These are phyloP conservation scores for Tricholoma terreum DNA, from an alignment of 768 basidiomycete species.

Conservation along the genomic window DNA sequence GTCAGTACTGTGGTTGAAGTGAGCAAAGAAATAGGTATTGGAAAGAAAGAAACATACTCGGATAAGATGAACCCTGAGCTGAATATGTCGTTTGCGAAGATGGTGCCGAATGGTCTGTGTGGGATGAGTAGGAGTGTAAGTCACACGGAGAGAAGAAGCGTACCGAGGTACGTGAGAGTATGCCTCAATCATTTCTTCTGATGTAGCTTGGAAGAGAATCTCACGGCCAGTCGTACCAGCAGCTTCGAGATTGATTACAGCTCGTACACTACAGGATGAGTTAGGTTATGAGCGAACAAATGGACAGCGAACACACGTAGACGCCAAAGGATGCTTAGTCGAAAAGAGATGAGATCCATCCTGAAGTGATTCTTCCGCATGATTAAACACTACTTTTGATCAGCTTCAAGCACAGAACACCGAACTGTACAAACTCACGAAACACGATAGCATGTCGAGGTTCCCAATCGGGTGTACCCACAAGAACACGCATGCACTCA, in stretches of 20 bases:
- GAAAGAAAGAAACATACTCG: slow-evolving; percentile 53
- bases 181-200: slow-evolving; percentile 90
- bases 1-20: slow-evolving; percentile 63
- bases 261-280: slow-evolving; percentile 58
- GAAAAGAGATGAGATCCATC: slow-evolving; percentile 93
- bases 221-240: slow-evolving; percentile 87
- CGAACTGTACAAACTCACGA: slow-evolving; percentile 45
- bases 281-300: neutral
- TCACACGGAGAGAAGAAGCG: neutral
- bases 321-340: slow-evolving; percentile 76
- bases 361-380: slow-evolving; percentile 93
- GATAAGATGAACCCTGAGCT: slow-evolving; percentile 86
- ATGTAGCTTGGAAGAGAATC: slow-evolving; percentile 93
- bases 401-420: no score
- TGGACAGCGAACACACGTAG: slow-evolving; percentile 51
- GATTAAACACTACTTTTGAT: slow-evolving; percentile 72
- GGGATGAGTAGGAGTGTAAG: neutral
- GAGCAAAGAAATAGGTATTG: neutral
- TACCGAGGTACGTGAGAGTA: slow-evolving; percentile 82
- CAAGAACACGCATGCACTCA: slow-evolving; percentile 78
- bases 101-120: slow-evolving; percentile 76
- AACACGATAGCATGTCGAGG: slow-evolving; percentile 81
- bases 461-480: slow-evolving; percentile 62
- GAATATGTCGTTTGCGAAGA: slow-evolving; percentile 91
- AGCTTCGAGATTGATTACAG: slow-evolving; percentile 75